Evolutionary conservation across 495 filamentous ascomycete genomes (phyloP).

Genomic region (Cercophora samala): DNA sequence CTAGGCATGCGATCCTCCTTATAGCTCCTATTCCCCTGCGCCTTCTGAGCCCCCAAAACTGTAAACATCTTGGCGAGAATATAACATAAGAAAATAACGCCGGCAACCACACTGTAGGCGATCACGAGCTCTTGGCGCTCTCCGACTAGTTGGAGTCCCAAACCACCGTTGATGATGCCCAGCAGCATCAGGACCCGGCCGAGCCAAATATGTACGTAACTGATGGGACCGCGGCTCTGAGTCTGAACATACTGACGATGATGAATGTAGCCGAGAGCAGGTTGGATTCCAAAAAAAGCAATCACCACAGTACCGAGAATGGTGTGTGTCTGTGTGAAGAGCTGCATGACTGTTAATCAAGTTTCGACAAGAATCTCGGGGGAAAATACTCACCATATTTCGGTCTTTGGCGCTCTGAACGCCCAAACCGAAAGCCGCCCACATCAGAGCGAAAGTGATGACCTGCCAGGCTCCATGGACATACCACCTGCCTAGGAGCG

Average conservation of each 20-base stretch:
- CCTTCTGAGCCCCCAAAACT: neutral
- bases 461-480: slow-evolving; percentile 60
- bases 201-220: slow-evolving; percentile 66
- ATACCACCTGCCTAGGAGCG: slow-evolving; percentile 46
- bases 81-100: slow-evolving; percentile 49
- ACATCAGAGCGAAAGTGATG: slow-evolving; percentile 52
- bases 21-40: neutral
- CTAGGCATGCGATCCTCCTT: slow-evolving; percentile 6
- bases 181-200: slow-evolving; percentile 60
- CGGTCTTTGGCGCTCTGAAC: slow-evolving; percentile 44
- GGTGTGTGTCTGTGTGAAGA: slow-evolving; percentile 43
- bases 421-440: slow-evolving; percentile 62
- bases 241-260: slow-evolving; percentile 54
- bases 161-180: slow-evolving; percentile 69
- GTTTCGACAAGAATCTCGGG: neutral
- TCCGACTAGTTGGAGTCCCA: slow-evolving; percentile 56
- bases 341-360: neutral
- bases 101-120: slow-evolving; percentile 60
- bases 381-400: slow-evolving; percentile 10
- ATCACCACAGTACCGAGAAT: slow-evolving; percentile 60
- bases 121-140: slow-evolving; percentile 47
- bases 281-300: slow-evolving; percentile 59
- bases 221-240: slow-evolving; percentile 49
- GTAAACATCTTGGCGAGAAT: slow-evolving; percentile 21
- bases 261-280: slow-evolving; percentile 60